Conservation (phyloP, 2,329 filamentous ascomycete genomes). For the Dactylellina drechsleri region DNA sequence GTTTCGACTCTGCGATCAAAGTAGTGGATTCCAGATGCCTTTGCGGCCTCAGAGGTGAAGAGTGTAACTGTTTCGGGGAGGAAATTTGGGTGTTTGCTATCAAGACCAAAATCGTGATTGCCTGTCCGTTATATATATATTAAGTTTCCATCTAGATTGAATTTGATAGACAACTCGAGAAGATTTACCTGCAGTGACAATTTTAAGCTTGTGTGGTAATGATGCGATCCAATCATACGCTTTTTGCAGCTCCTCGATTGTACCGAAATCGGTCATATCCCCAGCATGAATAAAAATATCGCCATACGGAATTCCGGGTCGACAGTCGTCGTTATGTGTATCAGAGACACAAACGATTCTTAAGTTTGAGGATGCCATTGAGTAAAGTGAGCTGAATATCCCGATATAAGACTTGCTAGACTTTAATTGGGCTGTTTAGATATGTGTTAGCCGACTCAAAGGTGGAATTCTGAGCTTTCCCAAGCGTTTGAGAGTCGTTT, state of each 20-base stretch:
- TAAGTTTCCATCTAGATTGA: not conserved
- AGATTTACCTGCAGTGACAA: too few species aligned
- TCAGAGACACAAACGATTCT: slow-evolving; percentile 64
- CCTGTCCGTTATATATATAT: not conserved
- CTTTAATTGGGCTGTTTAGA: too few species aligned
- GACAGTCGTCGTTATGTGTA: slow-evolving; percentile 62
- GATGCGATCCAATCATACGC: slow-evolving; percentile 44
- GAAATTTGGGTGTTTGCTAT: slow-evolving; percentile 23
- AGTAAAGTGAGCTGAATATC: not conserved
- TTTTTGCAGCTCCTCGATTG: slow-evolving; percentile 62
- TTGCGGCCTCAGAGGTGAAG: slow-evolving; percentile 27
- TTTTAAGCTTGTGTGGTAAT: too few species aligned
- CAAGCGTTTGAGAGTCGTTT: too few species aligned
- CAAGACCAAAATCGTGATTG: slow-evolving; percentile 48
- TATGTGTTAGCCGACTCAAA: too few species aligned
- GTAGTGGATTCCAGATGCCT: too few species aligned
- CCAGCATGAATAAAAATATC: slow-evolving; percentile 66
- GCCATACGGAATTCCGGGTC: slow-evolving; percentile 61
- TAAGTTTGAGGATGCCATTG: slow-evolving; percentile 30
- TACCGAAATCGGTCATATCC: slow-evolving; percentile 65
- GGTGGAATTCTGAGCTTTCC: too few species aligned
- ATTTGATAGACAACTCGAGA: too few species aligned
- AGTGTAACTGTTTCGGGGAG: slow-evolving; percentile 24
- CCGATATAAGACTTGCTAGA: too few species aligned
- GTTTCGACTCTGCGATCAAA: too few species aligned